Conservation (phyloP, 352 stramenopile genomes). For the Phytopythium litorale region DNA sequence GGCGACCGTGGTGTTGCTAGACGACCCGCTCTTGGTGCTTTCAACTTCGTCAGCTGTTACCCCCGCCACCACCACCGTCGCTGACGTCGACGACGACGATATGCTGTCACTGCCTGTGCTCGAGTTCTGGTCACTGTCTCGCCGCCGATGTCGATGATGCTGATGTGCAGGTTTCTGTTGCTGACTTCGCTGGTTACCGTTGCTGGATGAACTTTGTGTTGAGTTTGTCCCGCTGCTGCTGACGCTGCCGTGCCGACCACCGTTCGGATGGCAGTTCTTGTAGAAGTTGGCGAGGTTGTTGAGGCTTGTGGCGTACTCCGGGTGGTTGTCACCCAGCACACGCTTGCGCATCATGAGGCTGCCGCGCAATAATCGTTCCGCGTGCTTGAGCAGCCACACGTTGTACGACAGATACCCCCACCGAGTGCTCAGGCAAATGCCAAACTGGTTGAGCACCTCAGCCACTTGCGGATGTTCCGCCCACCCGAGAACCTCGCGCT, state of each 20-base stretch:
- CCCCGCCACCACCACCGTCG: background rate
- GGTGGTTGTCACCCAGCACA: constrained; percentile 67
- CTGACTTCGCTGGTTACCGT: background rate
- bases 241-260: constrained; percentile 1
- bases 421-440: constrained; percentile 71
- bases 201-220: background rate
- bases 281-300: constrained; percentile 88
- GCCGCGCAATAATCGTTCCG: constrained; percentile 65
- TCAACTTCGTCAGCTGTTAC: constrained; percentile 14
- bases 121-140: constrained; percentile 11
- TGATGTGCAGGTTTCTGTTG: background rate
- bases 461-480: constrained; percentile 73
- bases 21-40: constrained; percentile 7
- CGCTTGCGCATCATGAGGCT: constrained; percentile 64
- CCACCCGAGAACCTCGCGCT: constrained; percentile 72
- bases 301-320: constrained; percentile 77
- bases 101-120: constrained; percentile 29
- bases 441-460: constrained; percentile 77
- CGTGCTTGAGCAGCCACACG: constrained; percentile 70
- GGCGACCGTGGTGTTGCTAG: background rate
- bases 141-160: constrained; percentile 1
- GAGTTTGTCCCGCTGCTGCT: background rate
- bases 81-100: constrained; percentile 5
- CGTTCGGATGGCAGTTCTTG: constrained; percentile 43
- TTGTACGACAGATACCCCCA: constrained; percentile 73